These are phyloP conservation scores for Aspergillus oerlinghausenensis DNA, from an alignment of 2,329 filamentous ascomycete genomes.

Conservation along the genomic window DNA sequence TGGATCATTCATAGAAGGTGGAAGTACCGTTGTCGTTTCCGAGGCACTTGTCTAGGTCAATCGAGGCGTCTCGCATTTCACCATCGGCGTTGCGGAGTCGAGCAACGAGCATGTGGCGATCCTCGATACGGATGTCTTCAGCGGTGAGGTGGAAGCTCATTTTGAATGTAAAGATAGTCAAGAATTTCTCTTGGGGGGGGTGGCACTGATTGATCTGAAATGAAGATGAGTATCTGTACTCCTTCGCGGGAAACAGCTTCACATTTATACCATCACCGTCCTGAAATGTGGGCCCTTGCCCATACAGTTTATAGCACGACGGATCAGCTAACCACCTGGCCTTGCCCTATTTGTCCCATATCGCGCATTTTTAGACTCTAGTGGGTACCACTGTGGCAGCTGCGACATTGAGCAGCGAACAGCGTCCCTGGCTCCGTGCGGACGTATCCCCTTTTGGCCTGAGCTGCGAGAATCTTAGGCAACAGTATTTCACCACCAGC, in stretches of 20 bases:
- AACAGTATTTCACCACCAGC: conserved; percentile 3
- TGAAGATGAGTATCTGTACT: neutral
- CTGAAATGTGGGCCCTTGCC: neutral
- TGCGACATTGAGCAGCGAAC: neutral
- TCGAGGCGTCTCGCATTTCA: neutral
- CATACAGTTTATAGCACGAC: neutral
- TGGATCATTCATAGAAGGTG: neutral
- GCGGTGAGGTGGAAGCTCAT: conserved; percentile 19
- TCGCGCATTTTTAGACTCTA: neutral
- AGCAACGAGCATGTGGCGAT: conserved; percentile 10
- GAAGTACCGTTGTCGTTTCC: conserved; percentile 16
- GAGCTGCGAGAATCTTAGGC: neutral
- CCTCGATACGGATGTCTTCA: conserved; percentile 11
- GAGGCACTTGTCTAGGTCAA: conserved; percentile 14
- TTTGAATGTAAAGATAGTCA: neutral
- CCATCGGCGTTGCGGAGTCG: conserved; percentile 6
- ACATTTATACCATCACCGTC: conserved; percentile 1
- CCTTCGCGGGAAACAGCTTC: neutral
- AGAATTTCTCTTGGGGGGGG: neutral
- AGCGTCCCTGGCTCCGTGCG: neutral
- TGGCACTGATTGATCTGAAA: neutral
- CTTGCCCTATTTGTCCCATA: conserved; percentile 4
- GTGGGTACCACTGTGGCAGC: neutral
- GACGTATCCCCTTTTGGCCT: neutral
- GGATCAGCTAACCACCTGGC: conserved; percentile 4